Evolutionary conservation across 768 basidiomycete species (phyloP).

Genomic region (Leccinum ochraceum): DNA sequence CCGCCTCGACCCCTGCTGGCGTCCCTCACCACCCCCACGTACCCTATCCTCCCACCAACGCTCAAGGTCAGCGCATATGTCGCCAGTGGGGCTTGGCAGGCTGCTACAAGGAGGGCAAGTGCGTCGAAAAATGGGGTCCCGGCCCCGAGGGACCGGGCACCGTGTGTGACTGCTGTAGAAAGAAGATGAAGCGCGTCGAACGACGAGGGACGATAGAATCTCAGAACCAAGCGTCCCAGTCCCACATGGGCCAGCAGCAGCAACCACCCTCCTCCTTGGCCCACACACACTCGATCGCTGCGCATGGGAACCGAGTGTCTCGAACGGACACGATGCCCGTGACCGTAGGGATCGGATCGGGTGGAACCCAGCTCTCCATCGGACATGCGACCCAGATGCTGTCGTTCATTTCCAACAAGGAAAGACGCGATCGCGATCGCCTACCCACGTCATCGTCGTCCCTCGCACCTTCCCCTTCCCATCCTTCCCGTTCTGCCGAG

Average conservation of each 20-base stretch:
- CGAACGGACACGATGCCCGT: constrained; percentile 37
- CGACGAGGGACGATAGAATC: constrained; percentile 64
- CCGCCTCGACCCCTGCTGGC: neutral
- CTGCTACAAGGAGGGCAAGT: constrained; percentile 81
- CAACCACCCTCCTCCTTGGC: constrained; percentile 4
- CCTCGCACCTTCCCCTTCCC: constrained; percentile 22
- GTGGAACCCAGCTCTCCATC: constrained; percentile 25
- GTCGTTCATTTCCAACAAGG: constrained; percentile 26
- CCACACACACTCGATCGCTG: constrained; percentile 25
- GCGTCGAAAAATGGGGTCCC: constrained; percentile 88
- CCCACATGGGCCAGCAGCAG: constrained; percentile 15
- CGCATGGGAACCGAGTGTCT: constrained; percentile 24
- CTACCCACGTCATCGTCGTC: constrained; percentile 25
- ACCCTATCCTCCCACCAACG: constrained; percentile 42
- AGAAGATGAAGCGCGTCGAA: constrained; percentile 86
- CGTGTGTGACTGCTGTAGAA: constrained; percentile 82
- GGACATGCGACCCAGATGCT: constrained; percentile 24
- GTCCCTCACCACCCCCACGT: constrained; percentile 14
- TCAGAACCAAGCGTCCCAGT: constrained; percentile 26
- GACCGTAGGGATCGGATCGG: constrained; percentile 27
- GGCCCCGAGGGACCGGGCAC: constrained; percentile 83
- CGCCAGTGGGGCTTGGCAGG: constrained; percentile 73
- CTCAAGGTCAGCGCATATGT: constrained; percentile 72
- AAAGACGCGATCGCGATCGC: constrained; percentile 29
- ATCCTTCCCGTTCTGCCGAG: constrained; percentile 11